Conservation (phyloP, 2,329 filamentous ascomycete species). For the Shiraia sp. region DNA sequence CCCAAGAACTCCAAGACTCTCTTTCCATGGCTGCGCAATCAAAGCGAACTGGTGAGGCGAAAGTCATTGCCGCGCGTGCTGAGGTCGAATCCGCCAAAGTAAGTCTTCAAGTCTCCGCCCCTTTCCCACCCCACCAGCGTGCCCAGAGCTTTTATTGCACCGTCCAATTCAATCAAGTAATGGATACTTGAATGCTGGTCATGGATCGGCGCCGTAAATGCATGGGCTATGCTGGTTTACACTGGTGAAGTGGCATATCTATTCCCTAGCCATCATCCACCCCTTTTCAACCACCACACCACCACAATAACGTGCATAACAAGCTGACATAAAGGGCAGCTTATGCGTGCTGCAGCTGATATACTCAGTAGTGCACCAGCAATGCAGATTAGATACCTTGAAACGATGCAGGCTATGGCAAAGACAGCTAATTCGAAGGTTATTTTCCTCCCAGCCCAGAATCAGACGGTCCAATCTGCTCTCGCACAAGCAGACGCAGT, state of each 20-base stretch:
- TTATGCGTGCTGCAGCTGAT: conserved; percentile 89
- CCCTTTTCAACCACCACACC: neutral
- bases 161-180: neutral
- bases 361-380: conserved; percentile 89
- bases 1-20: conserved; percentile 90
- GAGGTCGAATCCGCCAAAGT: conserved; percentile 91
- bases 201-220: no score
- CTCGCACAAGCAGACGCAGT: conserved; percentile 55
- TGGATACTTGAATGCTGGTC: no score
- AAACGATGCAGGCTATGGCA: conserved; percentile 98
- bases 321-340: conserved; percentile 52
- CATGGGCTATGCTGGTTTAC: no score
- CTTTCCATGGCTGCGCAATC: conserved; percentile 98
- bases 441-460: conserved; percentile 25
- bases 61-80: conserved; percentile 95
- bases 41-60: conserved; percentile 97
- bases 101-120: neutral
- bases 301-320: neutral
- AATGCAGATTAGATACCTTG: conserved; percentile 79
- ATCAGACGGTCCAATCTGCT: conserved; percentile 58
- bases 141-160: conserved; percentile 11
- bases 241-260: no score
- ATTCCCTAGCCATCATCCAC: neutral
- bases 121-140: neutral
- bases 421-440: conserved; percentile 89